Evolutionary conservation across 495 filamentous ascomycete species (phyloP).

Genomic region (Thozetella sp.): DNA sequence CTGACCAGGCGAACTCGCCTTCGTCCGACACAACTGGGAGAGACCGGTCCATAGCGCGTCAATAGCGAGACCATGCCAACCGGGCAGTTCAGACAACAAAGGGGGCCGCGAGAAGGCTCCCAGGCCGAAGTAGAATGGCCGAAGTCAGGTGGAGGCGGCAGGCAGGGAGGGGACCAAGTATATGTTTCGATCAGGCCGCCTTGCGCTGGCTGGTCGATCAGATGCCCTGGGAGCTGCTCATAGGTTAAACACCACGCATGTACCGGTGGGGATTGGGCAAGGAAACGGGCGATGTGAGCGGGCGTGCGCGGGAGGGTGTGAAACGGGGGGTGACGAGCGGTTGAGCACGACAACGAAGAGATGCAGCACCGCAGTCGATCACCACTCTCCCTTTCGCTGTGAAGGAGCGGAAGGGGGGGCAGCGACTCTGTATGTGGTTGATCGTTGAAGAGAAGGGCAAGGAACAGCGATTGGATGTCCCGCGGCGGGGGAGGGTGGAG

Average conservation of each 20-base stretch:
- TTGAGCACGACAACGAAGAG: background rate
- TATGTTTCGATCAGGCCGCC: conserved; percentile 5
- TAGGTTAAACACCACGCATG: conserved; percentile 6
- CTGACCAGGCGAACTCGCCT: conserved; percentile 41
- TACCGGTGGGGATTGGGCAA: background rate
- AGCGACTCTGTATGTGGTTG: too few species aligned
- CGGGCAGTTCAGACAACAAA: conserved; percentile 1
- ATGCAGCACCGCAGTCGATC: background rate
- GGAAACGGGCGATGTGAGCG: background rate
- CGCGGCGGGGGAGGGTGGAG: background rate
- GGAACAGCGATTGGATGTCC: background rate
- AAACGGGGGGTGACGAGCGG: background rate
- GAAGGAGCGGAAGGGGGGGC: background rate
- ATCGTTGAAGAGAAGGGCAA: conserved; percentile 2
- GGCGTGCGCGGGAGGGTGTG: background rate
- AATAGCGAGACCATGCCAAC: conserved; percentile 40
- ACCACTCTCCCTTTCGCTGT: background rate
- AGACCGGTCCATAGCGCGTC: conserved; percentile 43
- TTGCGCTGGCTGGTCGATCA: conserved; percentile 21
- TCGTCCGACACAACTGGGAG: conserved; percentile 38
- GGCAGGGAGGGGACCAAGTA: background rate
- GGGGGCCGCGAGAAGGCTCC: background rate
- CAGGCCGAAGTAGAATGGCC: background rate
- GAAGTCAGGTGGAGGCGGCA: background rate
- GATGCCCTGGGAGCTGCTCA: conserved; percentile 13